Base-by-base conservation (phyloP, 148 eudicot species). In the Chenopodium berlandieri region DNA sequence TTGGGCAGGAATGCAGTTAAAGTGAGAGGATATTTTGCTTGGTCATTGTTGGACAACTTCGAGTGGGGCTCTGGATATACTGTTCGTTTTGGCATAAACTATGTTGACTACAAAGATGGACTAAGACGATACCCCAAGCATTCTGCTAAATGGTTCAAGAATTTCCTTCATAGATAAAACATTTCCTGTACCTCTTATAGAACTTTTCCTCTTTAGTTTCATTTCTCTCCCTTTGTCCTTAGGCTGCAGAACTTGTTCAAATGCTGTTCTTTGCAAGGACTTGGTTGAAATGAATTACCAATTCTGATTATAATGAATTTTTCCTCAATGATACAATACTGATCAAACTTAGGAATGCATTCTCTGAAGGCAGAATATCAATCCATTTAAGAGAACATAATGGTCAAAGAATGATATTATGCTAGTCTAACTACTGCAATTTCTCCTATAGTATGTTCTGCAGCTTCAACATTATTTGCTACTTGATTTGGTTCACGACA, bases 1-100 rank as follows among this genome's bases (percentile, higher is more conserved):
- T 23, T 75, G 66, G 67, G 31, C 82, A 82, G 89, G 86, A 27
- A 78, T 62, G 85, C 63, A 4, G 86, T 86, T 9, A 80, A 78
- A 11, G 25, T 86, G 40, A 86, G 34, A 83, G 88, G 88, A 40
- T 85, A 85, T 80, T 83, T 88, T 76, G 88, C 90, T 7, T 87
- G 89, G 88, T 85, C 90, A 19, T 79, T 88, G 73, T 34, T 88
- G 73, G 90, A 88, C 88, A 85, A 88, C 78, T 85, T 83, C 68
- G 88, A 88, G 67, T 85, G 88, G 90, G 31, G 25, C 50, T 4
- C 64, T 6, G 90, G 88, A 23, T 87, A 83, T 56, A 87, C 86
- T 12, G 79, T 78, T 19, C 83, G 89, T n/a, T 87, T 85, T 78
- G 89, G 89, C 30, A 80, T 85, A 47, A 66, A 69, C 63, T 87